Conservation (phyloP, 164 flowering plant genomes). For the Platanus orientalis region DNA sequence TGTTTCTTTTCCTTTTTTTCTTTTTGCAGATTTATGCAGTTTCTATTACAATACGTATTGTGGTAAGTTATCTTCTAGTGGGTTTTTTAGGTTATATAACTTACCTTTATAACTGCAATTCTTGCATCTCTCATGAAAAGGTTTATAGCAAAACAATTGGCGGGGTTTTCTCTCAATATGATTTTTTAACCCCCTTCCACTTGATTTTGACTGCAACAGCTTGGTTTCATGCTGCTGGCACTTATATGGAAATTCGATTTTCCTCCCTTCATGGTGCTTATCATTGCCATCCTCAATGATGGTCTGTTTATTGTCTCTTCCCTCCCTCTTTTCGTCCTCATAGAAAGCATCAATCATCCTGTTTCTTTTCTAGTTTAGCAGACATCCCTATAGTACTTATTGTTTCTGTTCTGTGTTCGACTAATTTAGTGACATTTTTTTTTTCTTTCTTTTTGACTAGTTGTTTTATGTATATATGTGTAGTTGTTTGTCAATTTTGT, state of each 20-base stretch:
- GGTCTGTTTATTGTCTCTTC: constrained; percentile 34
- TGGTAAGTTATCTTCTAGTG: constrained; percentile 55
- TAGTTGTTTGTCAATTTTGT: neutral
- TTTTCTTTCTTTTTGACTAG: neutral
- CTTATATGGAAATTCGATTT: constrained; percentile 88
- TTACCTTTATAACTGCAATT: neutral
- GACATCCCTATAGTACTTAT: too few relatives aligned
- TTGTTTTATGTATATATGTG: neutral
- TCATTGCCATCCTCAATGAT: constrained; percentile 89
- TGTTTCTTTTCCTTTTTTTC: neutral
- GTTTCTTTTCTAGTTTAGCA: neutral
- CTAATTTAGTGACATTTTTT: too few relatives aligned
- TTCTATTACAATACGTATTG: constrained; percentile 90
- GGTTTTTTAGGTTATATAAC: neutral
- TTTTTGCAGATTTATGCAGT: constrained; percentile 81
- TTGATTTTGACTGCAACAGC: constrained; percentile 52
- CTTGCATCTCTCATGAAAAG: neutral
- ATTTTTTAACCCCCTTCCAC: constrained; percentile 1
- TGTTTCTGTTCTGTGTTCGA: too few relatives aligned
- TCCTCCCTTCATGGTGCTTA: constrained; percentile 92
- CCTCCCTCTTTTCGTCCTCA: too few relatives aligned
- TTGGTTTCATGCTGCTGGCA: constrained; percentile 86
- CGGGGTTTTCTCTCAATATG: neutral
- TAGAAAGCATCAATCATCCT: neutral
- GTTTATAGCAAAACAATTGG: neutral